These are phyloP conservation scores for Boletus barrowsii DNA, from an alignment of 768 basidiomycete species.

Conservation along the genomic window DNA sequence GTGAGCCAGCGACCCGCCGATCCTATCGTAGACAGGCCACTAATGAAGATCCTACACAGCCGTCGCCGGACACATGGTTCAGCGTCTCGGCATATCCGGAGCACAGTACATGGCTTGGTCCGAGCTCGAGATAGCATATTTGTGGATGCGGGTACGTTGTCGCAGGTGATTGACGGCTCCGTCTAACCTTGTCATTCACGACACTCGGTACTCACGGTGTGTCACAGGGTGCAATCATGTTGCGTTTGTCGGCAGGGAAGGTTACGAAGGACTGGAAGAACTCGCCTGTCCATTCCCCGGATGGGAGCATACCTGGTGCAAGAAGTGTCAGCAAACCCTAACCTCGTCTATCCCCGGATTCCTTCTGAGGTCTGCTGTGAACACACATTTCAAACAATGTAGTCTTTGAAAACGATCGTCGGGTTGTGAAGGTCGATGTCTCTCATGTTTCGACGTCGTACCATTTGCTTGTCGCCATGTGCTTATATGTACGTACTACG, in stretches of 20 bases:
- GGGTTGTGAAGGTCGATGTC: not conserved
- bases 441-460: too few relatives aligned
- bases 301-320: slow-evolving; percentile 61
- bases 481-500: too few relatives aligned
- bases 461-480: too few relatives aligned
- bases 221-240: slow-evolving; percentile 45
- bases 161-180: slow-evolving; percentile 37
- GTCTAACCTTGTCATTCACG: not conserved
- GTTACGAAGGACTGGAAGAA: slow-evolving; percentile 39
- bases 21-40: not conserved
- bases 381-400: slow-evolving; percentile 35
- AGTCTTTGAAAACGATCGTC: slow-evolving; percentile 15
- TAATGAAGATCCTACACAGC: slow-evolving; percentile 27
- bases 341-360: slow-evolving; percentile 17
- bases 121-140: slow-evolving; percentile 44
- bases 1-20: slow-evolving; percentile 21
- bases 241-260: slow-evolving; percentile 48
- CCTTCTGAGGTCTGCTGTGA: slow-evolving; percentile 32
- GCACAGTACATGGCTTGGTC: slow-evolving; percentile 37
- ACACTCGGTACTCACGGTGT: not conserved
- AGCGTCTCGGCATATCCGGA: slow-evolving; percentile 42
- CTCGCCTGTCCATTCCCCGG: slow-evolving; percentile 47
- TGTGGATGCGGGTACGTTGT: slow-evolving; percentile 45
- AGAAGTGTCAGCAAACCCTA: slow-evolving; percentile 47
- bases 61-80: slow-evolving; percentile 36